Base-by-base conservation (phyloP, 139 green algal genomes). In the Haematococcus lacustris region DNA sequence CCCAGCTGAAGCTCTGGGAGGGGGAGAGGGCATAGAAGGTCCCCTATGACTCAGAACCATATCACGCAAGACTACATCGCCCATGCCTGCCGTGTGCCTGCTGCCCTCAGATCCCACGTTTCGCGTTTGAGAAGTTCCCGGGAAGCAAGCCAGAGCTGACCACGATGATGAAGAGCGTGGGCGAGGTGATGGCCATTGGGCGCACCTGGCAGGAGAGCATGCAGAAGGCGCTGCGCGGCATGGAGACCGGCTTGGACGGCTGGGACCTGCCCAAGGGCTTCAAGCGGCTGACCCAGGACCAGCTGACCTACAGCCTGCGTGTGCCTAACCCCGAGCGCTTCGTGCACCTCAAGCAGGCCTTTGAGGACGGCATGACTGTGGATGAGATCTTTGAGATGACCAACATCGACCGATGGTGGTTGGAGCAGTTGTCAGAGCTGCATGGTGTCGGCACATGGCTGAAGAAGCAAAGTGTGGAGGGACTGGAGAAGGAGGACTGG, bases 41-140 rank as follows among this genome's bases (percentile, higher is more conserved):
- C n/a, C n/a, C n/a, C n/a, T n/a, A n/a, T n/a, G n/a, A n/a, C n/a
- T n/a, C n/a, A n/a, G n/a, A n/a, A n/a, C n/a, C n/a, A n/a, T n/a
- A n/a, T n/a, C n/a, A n/a, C n/a, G n/a, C n/a, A n/a, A n/a, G n/a
- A n/a, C n/a, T n/a, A n/a, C n/a, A n/a, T n/a, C n/a, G n/a, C n/a
- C n/a, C n/a, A n/a, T n/a, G n/a, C n/a, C n/a, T n/a, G n/a, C n/a
- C n/a, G n/a, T n/a, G n/a, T n/a, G n/a, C n/a, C n/a, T n/a, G n/a
- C n/a, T n/a, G n/a, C n/a, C n/a, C n/a, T n/a, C n/a, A 53, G 83
- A 60, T 88, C 68, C 86, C 86, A 23, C 76, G 78, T 38, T 99
- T 99, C 79, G 91, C 93, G 2, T 99, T 99, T 76, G 95, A 99
- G 85, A 99, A 99, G 88, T 99, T 99, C 86, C 91, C 94, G 0